These are phyloP conservation scores for Eleusine coracana DNA, from an alignment of 176 grass and related monocot species.

Conservation along the genomic window DNA sequence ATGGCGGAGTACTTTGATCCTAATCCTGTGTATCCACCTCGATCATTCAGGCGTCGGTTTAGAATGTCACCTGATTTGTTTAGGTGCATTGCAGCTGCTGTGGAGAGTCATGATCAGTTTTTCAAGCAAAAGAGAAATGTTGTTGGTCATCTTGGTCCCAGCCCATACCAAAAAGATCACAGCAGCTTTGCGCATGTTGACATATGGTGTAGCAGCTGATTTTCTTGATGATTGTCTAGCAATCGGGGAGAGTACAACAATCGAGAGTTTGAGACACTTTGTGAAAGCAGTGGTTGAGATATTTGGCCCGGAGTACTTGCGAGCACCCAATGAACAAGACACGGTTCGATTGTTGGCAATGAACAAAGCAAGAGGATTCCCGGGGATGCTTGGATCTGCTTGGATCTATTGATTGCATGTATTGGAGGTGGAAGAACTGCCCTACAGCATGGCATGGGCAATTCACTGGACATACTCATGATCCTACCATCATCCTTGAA, in stretches of 20 bases:
- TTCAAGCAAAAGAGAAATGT: not conserved
- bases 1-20: not conserved
- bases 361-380: not conserved
- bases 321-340: not conserved
- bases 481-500: not conserved
- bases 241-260: not conserved
- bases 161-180: not conserved
- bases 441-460: not conserved
- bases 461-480: not conserved
- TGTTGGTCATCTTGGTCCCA: not conserved
- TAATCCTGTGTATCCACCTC: not conserved
- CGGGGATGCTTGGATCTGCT: not conserved
- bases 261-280: not conserved
- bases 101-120: not conserved
- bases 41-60: not conserved
- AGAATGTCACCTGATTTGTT: not conserved
- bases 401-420: not conserved
- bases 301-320: not conserved
- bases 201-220: not conserved
- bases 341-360: too few species aligned
- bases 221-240: not conserved
- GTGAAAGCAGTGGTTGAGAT: not conserved
- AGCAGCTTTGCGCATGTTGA: not conserved
- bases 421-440: not conserved
- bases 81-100: not conserved